Evolutionary conservation across 2,329 filamentous ascomycete genomes (phyloP).

Genomic region (Rhexocercosporidium sp.): DNA sequence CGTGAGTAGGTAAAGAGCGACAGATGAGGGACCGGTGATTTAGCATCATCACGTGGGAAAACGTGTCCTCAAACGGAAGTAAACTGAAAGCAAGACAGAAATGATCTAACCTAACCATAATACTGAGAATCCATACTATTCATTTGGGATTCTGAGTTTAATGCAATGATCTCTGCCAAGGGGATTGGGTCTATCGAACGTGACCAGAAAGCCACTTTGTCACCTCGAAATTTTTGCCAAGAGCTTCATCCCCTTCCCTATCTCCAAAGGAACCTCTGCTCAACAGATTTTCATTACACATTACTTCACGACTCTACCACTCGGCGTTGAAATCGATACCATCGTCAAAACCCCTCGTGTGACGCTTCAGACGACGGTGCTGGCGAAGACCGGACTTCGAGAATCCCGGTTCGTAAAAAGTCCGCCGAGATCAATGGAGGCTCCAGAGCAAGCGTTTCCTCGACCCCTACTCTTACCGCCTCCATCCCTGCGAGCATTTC

Average conservation of each 20-base stretch:
- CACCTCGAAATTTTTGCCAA: not conserved
- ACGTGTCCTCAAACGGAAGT: no score
- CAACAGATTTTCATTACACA: not conserved
- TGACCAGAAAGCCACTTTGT: no score
- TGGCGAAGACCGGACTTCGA: constrained; percentile 8
- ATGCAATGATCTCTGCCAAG: no score
- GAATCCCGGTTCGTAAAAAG: constrained; percentile 7
- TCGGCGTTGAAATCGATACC: no score
- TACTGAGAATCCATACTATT: no score
- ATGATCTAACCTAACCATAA: no score
- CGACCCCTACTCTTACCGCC: not conserved
- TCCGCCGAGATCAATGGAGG: constrained; percentile 2
- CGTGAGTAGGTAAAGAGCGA: no score
- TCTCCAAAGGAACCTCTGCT: not conserved
- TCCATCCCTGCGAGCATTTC: not conserved
- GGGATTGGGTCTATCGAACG: no score
- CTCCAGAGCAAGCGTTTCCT: not conserved
- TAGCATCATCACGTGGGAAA: no score
- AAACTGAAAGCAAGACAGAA: no score
- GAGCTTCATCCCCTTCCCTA: not conserved
- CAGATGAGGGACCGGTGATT: no score
- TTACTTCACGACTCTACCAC: not conserved
- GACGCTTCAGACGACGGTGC: constrained; percentile 5
- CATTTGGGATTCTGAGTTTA: no score
- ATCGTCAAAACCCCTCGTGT: not conserved